Evolutionary conservation across 495 filamentous ascomycete genomes (phyloP), one percentile per base, ranked within the genome.

Genomic region (Pyronema domesticum): DNA sequence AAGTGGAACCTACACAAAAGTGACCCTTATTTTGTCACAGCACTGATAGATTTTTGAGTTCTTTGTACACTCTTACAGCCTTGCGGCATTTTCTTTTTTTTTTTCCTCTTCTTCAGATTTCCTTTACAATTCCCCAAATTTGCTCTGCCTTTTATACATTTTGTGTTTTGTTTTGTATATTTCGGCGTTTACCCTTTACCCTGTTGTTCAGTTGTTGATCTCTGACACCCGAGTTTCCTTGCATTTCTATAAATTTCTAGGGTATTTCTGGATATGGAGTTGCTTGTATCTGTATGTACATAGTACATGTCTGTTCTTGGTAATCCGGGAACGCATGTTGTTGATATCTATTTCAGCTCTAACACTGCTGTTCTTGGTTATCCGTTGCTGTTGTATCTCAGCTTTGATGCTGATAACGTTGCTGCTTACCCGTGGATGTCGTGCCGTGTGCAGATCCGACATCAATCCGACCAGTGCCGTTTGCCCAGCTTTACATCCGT

Each of bases 81-180:
- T 59, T 52, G n/a, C 15, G 18, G 49, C 11, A 48, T 59, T 52
- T 58, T 51, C 53, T 58, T 43, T 57, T 48, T 18, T 50, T 51
- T 59, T 58, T 55, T 59, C 60, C 62, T 66, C 55, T 65, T 50
- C 52, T 52, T 57, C 59, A 53, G 58, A 55, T 57, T 55, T 59
- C 15, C 39, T 17, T 42, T 42, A 13, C 39, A 42, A 13, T 17
- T 13, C 39, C 39, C 3, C 3, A 1, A 17, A 6, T 42, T 42
- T 13, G 1, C 7, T 42, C 39, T 42, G 6, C 39, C 6, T 3
- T 17, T 42, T 42, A 17, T 13, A 13, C 39, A 42, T 42, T 17
- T 42, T 42, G 6, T 42, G 3, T 42, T 13, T 42, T 42, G 39
- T 42, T 42, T 42, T 42, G 23, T 1, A 30, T 30, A 30, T 30